Evolutionary conservation across 441 rosid genomes (phyloP), one percentile per base, ranked within the genome.

Genomic region (Macaranga tanarius): DNA sequence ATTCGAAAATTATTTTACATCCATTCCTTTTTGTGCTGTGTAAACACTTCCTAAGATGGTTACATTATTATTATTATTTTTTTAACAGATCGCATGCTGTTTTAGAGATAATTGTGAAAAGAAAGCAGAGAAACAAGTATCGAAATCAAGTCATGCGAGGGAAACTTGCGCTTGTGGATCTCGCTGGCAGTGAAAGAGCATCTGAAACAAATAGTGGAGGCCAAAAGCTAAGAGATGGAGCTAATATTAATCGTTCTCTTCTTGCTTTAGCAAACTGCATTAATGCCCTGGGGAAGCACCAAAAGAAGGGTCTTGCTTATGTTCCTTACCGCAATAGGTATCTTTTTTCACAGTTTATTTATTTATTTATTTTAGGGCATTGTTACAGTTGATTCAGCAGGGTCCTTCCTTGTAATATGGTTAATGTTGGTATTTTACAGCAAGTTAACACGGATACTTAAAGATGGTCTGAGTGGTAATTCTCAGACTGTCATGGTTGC

Each of bases 171-270:
- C 99, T 94, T 75, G 97, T 94, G 65, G 99, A 94, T 84, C 99
- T 94, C 79, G 99, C 99, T 73, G 97, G 99, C 62, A 94, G 97
- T 84, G 99, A 94, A 84, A 85, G 97, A 79, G 95, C 99, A 66
- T 86, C 97, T 65, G 99, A 94, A 83, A 87, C 97, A 28, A 94
- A 94, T 77, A 90, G 79, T 65, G 95, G 90, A 40, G 99, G 97
- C 68, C 92, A 89, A 78, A 94, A 92, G 84, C 85, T 94, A 71
- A 90, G 97, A 72, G 99, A 92, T 84, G 99, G 99, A 70, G 99
- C 97, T 54, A 94, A 92, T 51, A 94, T 94, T 57, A 92, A 94
- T 72, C 91, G 97, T 59, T 94, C 99, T 7, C 99, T 94, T 81
- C 96, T 94, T 74, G 97, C 99, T 66, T 82, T 92, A 79, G 99